Evolutionary conservation across 257 asterid genomes (phyloP).

Genomic region (Solanum microdontum): DNA sequence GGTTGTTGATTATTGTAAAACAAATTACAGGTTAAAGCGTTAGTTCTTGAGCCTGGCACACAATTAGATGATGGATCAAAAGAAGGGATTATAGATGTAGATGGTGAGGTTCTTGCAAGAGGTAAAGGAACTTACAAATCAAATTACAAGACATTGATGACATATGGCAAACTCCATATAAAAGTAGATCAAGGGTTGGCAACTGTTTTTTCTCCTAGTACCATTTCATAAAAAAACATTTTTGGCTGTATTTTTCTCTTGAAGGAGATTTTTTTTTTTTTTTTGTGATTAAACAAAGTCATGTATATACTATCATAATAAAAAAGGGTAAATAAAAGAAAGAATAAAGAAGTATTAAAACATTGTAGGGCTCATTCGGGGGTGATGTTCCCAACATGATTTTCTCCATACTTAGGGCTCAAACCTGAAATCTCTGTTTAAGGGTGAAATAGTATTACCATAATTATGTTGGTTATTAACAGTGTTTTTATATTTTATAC

Average conservation of each 20-base stretch:
- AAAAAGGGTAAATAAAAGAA: neutral
- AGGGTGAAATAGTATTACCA: too few species aligned
- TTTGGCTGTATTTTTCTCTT: neutral
- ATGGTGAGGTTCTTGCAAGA: constrained; percentile 62
- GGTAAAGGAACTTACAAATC: constrained; percentile 67
- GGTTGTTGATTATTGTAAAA: neutral
- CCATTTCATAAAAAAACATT: neutral
- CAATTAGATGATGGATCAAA: constrained; percentile 24
- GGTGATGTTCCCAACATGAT: too few species aligned
- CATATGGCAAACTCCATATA: constrained; percentile 51
- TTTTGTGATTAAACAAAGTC: neutral
- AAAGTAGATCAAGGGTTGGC: constrained; percentile 85
- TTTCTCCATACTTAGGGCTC: neutral
- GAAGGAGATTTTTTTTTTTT: neutral
- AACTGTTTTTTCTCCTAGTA: constrained; percentile 59
- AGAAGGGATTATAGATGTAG: constrained; percentile 34
- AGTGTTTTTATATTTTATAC: too few species aligned
- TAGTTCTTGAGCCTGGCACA: constrained; percentile 71
- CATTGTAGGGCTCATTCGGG: rapidly evolving
- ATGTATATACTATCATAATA: neutral
- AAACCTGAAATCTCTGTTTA: rapidly evolving
- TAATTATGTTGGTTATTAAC: neutral
- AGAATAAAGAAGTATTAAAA: neutral
- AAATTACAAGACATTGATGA: constrained; percentile 54
- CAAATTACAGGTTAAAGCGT: constrained; percentile 59